Evolutionary conservation across 2,329 filamentous ascomycete genomes (phyloP).

Genomic region (Tolypocladium capitatum): DNA sequence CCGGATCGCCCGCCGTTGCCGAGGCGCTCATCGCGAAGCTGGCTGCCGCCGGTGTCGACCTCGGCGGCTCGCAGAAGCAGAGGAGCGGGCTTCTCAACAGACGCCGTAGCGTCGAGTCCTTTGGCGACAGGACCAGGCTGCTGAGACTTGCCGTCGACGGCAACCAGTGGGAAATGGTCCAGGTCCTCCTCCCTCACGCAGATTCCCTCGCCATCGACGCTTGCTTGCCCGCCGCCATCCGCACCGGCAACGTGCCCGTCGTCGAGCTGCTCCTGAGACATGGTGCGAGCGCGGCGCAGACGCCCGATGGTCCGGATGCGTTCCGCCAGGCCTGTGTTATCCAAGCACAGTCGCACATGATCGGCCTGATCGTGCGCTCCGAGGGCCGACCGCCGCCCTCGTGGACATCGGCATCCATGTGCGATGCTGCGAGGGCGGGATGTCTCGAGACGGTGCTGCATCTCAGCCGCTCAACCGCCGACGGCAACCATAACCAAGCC

Average conservation of each 20-base stretch:
- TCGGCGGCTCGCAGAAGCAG: conserved; percentile 34
- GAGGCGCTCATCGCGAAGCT: conserved; percentile 40
- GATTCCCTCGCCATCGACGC: conserved; percentile 36
- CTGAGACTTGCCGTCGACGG: conserved; percentile 37
- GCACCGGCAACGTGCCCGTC: conserved; percentile 26
- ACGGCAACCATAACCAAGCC: conserved; percentile 37
- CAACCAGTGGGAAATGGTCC: conserved; percentile 37
- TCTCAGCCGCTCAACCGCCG: conserved; percentile 38
- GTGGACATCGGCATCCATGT: conserved; percentile 36
- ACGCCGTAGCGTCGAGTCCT: conserved; percentile 34
- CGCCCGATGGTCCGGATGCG: conserved; percentile 35
- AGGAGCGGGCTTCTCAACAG: conserved; percentile 34
- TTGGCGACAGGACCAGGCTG: conserved; percentile 34
- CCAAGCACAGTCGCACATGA: conserved; percentile 30
- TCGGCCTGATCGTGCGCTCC: conserved; percentile 35
- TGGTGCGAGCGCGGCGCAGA: conserved; percentile 34
- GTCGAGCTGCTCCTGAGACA: conserved; percentile 35
- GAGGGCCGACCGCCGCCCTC: conserved; percentile 29
- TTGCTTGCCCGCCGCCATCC: conserved; percentile 35
- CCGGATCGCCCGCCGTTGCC: conserved; percentile 40
- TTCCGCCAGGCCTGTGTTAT: conserved; percentile 37
- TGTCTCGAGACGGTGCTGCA: conserved; percentile 36
- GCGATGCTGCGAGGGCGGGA: conserved; percentile 35
- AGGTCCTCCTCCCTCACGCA: conserved; percentile 39
- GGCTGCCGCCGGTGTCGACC: conserved; percentile 33